Conservation (phyloP, 306 rosid genomes). For the Alnus glutinosa region DNA sequence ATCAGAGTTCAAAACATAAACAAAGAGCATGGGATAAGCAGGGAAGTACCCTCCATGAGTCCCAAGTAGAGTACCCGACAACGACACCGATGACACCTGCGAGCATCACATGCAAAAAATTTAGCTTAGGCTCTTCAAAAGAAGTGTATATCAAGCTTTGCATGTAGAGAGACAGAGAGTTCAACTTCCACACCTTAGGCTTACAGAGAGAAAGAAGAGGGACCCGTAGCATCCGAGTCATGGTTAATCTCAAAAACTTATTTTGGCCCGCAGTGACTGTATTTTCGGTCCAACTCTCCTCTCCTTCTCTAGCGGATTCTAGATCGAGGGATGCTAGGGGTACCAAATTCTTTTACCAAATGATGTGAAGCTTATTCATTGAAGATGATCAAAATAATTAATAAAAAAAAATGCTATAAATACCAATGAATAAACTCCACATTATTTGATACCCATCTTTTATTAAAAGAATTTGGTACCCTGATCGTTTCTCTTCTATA, state of each 20-base stretch:
- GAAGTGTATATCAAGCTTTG: not conserved
- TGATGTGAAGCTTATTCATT: no score
- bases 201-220: not conserved
- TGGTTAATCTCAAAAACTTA: not conserved
- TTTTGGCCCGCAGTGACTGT: not conserved
- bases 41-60: conserved; percentile 51
- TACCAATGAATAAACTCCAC: no score
- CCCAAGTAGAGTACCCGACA: conserved; percentile 30
- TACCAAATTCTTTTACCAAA: no score
- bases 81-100: conserved; percentile 35
- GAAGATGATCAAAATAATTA: no score
- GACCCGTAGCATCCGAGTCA: not conserved
- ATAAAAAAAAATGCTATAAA: no score
- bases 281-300: not conserved
- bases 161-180: not conserved
- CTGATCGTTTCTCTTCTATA: no score
- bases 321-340: no score
- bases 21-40: not conserved
- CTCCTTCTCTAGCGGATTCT: not conserved
- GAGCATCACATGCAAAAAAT: not conserved
- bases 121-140: not conserved
- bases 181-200: not conserved
- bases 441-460: no score
- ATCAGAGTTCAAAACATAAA: not conserved
- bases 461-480: no score